A percentile compares a stretch with the other conserved stretches of the same genome.
These are phyloP conservation scores for Botrytis deweyae DNA, from an alignment of 2,329 filamentous ascomycete genomes.

Conservation along the genomic window DNA sequence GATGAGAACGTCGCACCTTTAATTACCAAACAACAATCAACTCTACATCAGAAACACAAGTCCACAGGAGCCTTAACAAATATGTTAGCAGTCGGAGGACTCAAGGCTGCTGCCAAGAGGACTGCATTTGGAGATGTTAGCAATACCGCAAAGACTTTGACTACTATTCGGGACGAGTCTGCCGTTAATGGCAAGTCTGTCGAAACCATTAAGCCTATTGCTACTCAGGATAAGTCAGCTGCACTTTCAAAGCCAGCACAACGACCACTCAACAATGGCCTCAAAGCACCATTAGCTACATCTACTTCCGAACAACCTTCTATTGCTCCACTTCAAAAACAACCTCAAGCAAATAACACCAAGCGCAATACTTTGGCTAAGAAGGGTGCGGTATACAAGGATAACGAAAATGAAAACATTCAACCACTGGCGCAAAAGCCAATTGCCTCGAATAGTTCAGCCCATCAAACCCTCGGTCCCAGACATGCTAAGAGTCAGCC, in stretches of 20 bases:
- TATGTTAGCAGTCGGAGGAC: constrained; percentile 51
- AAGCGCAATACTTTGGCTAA: constrained; percentile 50
- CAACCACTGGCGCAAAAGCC: constrained; percentile 35
- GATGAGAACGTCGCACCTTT: constrained; percentile 68
- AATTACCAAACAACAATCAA: constrained; percentile 50
- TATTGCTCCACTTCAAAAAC: constrained; percentile 31
- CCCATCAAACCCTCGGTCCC: constrained; percentile 35
- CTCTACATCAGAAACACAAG: constrained; percentile 77
- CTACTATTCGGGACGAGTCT: constrained; percentile 55
- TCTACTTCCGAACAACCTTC: constrained; percentile 15
- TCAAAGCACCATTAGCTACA: constrained; percentile 25
- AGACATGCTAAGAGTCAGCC: constrained; percentile 37
- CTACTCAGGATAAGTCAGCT: constrained; percentile 44
- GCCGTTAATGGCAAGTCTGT: constrained; percentile 48
- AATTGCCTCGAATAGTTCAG: constrained; percentile 30
- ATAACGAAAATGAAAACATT: constrained; percentile 42
- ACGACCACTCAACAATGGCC: constrained; percentile 46
- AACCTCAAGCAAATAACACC: constrained; percentile 36
- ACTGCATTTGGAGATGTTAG: constrained; percentile 81
- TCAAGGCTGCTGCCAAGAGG: constrained; percentile 70
- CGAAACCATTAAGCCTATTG: constrained; percentile 35
- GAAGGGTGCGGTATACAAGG: constrained; percentile 55
- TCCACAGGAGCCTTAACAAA: constrained; percentile 64
- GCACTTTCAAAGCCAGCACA: constrained; percentile 60
- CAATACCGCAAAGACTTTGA: constrained; percentile 54